Base-by-base conservation (phyloP, 2,329 filamentous ascomycete genomes). In the Cercospora sp. region DNA sequence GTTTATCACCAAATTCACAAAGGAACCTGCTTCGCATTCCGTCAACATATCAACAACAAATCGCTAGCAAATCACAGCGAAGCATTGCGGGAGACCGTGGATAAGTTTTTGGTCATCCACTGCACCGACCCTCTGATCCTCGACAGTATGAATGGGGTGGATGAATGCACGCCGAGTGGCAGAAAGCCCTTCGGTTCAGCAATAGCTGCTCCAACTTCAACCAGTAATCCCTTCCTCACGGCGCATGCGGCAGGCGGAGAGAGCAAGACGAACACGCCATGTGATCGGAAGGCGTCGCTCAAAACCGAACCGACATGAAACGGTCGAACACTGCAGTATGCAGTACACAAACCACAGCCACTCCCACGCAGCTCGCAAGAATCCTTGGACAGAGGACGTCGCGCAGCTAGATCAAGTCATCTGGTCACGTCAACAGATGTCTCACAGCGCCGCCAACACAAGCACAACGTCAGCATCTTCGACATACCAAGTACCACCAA, bases 1-100 rank as follows among this genome's bases (percentile, higher is more conserved):
- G 78, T 85, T 28, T 86, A 85, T 64, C 83, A 86, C 66, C 83
- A 85, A 69, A 81, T 81, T 2, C 84, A 80, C 75, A 85, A 84
- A 69, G 81, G 81, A 13, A 80, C 82, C 2, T 79, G 79, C n/a
- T 81, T 85, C 62, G 81, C 83, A 5, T 80, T 85, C 63, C 77
- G 83, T 61, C 78, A 77, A 20, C 75, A 81, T 65, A 82, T 84
- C 13, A 42, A 73, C 0, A 74, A 70, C 0, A 74, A 74, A 51
- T 73, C 79, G 5, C 73, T 85, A 5, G 77, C 80, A 58, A 71
- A 75, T 12, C 78, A 81, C n/a, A 76, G 78, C 0, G 81, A 82
- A 51, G 75, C 73, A n/a, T 71, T 85, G 42, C 78, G 83, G 18
- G 82, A 85, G 60, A 78, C 80, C 0, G 83, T 84, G 0, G 84